Base-by-base conservation (phyloP, 2,329 filamentous ascomycete species). In the Sclerotinia borealis region DNA sequence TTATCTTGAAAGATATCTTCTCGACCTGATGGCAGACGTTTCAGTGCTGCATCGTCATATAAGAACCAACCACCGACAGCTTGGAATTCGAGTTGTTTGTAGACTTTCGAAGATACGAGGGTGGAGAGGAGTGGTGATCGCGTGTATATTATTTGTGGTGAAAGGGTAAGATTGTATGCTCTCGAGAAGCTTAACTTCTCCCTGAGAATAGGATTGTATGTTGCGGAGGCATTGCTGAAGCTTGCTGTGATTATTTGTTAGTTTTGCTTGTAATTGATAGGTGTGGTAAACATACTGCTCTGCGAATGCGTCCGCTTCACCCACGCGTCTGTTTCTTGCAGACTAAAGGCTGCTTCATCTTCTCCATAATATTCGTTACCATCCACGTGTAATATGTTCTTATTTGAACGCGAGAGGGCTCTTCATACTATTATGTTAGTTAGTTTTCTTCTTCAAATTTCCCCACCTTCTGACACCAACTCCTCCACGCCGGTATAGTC, bases 11-110 rank as follows among this genome's bases (percentile, higher is more conserved):
- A 97, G 50, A 98, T 86, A 77, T 97, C 93, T 77, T 99, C 93
- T 68, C 93, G 86, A 34, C 90, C 93, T 67, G 90, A 93, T 0
- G 95, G 93, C 58, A 98, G 90, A 63, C 89, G 89, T 59, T 82
- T 79, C 41, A 96, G 78, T 10, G 69, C 70, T 31, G 68, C 69
- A 19, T 71, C 36, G 61, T 63, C 47, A 72, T 87, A 88, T 62
- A 97, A 85, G 83, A 90, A 97, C 85, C 93, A 98, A 63, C 90
- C 93, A 31, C 93, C 93, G 31, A 98, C 91, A 34, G 93, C 92
- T 66, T 95, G 85, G 70, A 98, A 98, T 74, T 98, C 93, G 52
- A 99, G 83, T 77, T 97, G 93, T 27, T 88, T 85, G 72, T 93
- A 93, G 15, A 92, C 89, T 69, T 88, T 89, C 8, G 93, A 96